Conservation (phyloP, 2,329 filamentous ascomycete genomes). For the Daldinia eschscholtzii region DNA sequence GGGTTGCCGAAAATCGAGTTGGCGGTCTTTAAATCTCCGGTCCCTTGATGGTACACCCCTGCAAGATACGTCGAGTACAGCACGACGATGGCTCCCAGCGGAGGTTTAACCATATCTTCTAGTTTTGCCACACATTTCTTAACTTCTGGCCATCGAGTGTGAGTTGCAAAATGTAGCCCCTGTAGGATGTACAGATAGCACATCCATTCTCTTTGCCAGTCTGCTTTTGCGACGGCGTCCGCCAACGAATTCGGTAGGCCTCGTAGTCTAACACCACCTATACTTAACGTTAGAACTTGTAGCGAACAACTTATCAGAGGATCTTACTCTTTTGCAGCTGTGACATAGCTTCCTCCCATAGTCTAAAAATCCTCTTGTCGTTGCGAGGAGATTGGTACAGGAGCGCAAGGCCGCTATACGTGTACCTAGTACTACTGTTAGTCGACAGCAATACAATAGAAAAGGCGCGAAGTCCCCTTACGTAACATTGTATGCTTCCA, state of each 20-base stretch:
- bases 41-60: conserved; percentile 82
- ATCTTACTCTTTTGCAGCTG: conserved; percentile 53
- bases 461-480: conserved; percentile 53
- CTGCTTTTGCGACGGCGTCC: conserved; percentile 68
- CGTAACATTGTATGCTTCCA: conserved; percentile 69
- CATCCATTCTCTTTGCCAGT: conserved; percentile 75
- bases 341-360: conserved; percentile 57
- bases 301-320: conserved; percentile 21
- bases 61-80: conserved; percentile 77
- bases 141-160: conserved; percentile 77
- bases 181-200: conserved; percentile 79
- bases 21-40: conserved; percentile 77
- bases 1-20: conserved; percentile 74
- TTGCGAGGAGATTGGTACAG: conserved; percentile 56
- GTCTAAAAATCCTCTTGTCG: conserved; percentile 55
- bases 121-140: conserved; percentile 68
- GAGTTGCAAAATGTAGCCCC: conserved; percentile 76
- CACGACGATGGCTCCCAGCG: conserved; percentile 60
- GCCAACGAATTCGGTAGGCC: conserved; percentile 65
- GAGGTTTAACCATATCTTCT: conserved; percentile 58
- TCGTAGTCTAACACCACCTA: conserved; percentile 52
- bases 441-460: background rate
- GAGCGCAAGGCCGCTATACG: conserved; percentile 65
- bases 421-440: conserved; percentile 58
- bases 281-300: conserved; percentile 41